phyloP scores from a whole-genome alignment of 164 flowering plant genomes.

The Warburgia ugandensis region DNA sequence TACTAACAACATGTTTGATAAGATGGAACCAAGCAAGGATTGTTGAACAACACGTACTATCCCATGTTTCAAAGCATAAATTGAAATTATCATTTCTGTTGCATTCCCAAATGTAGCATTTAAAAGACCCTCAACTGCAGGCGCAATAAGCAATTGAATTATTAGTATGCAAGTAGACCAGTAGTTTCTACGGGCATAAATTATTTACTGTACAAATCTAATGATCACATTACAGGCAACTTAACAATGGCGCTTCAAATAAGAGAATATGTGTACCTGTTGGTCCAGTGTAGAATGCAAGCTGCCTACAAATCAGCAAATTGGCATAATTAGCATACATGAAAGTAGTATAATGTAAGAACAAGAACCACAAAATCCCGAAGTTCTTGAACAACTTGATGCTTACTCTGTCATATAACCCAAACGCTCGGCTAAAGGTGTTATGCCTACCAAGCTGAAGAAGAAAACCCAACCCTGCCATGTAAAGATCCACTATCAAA shows the following conservation, averaged over 20 bases:
- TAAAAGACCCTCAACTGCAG: conserved; percentile 69
- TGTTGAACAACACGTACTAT: conserved; percentile 78
- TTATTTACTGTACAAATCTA: no score
- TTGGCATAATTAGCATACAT: not conserved
- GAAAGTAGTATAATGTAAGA: not conserved
- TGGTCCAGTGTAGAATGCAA: conserved; percentile 66
- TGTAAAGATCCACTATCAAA: conserved; percentile 1
- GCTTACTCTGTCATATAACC: conserved; percentile 70
- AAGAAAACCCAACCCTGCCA: conserved; percentile 65
- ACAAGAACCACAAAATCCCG: not conserved
- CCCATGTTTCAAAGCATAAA: conserved; percentile 54
- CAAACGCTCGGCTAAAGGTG: conserved; percentile 64
- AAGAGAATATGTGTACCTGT: conserved; percentile 37
- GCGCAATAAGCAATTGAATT: not conserved
- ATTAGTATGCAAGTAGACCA: no score
- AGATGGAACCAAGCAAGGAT: conserved; percentile 59
- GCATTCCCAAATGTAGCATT: conserved; percentile 84
- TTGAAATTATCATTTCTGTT: conserved; percentile 75
- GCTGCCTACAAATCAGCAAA: conserved; percentile 42
- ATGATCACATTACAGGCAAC: no score
- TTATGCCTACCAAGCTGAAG: conserved; percentile 58
- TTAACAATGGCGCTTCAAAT: not conserved
- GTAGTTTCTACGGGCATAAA: no score
- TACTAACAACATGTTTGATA: conserved; percentile 68
- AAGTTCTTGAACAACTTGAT: not conserved